Evolutionary conservation across 495 filamentous ascomycete genomes (phyloP), one percentile per base, ranked within the genome.

Genomic region (Trichocladium uniseriatum): DNA sequence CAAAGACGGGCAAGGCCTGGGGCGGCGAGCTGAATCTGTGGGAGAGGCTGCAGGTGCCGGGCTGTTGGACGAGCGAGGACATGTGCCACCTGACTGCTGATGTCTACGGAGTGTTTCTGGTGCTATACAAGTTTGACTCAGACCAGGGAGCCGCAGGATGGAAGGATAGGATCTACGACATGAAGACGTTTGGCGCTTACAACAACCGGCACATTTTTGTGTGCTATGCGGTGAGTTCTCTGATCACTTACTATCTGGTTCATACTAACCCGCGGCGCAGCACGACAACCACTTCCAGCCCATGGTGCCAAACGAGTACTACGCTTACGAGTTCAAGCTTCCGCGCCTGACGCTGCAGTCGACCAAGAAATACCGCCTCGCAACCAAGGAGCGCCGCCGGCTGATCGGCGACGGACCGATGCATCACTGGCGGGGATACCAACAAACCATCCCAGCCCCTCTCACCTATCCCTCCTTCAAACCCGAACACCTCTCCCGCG

Each of bases 181-280:
- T 58, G 48, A 51, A 48, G 10, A 45, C 53, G 13, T 57, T 47
- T 15, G 61, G 61, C 1, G 51, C 52, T 10, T 62, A 56, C 45
- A 64, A 62, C 38, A 58, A 20, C 16, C 54, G 59, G 5, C 61
- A 64, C 35, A 37, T 64, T 2, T 62, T 62, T 37, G 14, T 64
- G 15, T 54, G 54, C 9, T 61, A 47, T 42, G n/a, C 20, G 9
- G 52, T 56, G 50, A 13, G 48, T 43, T 43, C 6, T n/a, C n/a
- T n/a, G 1, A 22, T 20, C 9, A 15, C 19, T 41, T 38, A 29
- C 5, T 5, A n/a, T 21, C 10, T 9, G 38, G 1, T 13, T n/a
- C 2, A 27, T 21, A 35, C 14, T 22, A 15, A 37, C 15, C 4
- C 8, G 16, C 13, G 9, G 10, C 13, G 14, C 32, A 59, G 53